phyloP scores from a whole-genome alignment of 2,329 filamentous ascomycete genomes.

The Harringtonia lauricola region DNA sequence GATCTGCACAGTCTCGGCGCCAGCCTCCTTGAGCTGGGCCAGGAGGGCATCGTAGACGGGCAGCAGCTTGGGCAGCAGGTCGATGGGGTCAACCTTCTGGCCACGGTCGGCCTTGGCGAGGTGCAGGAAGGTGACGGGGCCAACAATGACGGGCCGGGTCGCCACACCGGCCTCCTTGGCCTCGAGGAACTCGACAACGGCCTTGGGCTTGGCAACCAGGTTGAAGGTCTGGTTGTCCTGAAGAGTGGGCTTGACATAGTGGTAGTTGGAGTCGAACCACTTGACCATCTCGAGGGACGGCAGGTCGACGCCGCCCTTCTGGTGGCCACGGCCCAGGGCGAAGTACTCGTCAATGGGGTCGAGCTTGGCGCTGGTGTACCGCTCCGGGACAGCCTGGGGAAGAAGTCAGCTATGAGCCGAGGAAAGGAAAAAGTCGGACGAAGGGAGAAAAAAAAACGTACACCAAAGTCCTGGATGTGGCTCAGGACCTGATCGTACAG shows the following conservation, averaged over 20 bases:
- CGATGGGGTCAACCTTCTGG: conserved; percentile 86
- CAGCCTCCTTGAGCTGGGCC: conserved; percentile 85
- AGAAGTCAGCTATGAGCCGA: background rate
- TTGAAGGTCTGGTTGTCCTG: conserved; percentile 96
- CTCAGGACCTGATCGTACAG: conserved; percentile 96
- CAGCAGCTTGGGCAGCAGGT: conserved; percentile 83
- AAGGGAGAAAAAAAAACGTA: conserved; percentile 33
- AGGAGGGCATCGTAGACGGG: conserved; percentile 93
- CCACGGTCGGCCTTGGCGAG: conserved; percentile 97
- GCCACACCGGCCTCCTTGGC: conserved; percentile 91
- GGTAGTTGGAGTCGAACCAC: conserved; percentile 99
- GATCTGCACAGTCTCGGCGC: conserved; percentile 94
- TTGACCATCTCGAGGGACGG: conserved; percentile 98
- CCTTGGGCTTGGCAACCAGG: conserved; percentile 80
- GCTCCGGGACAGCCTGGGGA: conserved; percentile 71
- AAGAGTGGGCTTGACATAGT: conserved; percentile 98
- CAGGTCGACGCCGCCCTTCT: conserved; percentile 89
- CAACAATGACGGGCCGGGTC: conserved; percentile 90
- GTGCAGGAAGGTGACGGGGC: conserved; percentile 93
- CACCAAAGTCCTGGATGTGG: conserved; percentile 96
- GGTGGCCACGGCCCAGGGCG: conserved; percentile 97
- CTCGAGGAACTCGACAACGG: conserved; percentile 87
- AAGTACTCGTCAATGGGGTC: conserved; percentile 94
- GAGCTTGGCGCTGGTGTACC: conserved; percentile 85
- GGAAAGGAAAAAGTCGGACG: background rate